phyloP scores from a whole-genome alignment of 441 rosid genomes.

The Mallotus repandus region DNA sequence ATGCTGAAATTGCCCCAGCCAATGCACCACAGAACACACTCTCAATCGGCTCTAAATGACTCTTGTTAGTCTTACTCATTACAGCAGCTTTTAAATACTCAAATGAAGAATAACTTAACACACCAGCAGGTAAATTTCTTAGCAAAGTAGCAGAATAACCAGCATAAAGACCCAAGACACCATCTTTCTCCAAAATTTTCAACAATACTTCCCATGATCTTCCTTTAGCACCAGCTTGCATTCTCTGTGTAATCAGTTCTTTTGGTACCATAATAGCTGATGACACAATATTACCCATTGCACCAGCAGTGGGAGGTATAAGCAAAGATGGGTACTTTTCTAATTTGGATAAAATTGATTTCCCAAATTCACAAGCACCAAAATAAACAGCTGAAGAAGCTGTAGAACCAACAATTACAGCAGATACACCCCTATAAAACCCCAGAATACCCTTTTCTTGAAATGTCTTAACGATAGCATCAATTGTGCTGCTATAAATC shows the following conservation, averaged over 20 bases:
- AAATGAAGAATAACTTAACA: constrained; percentile 83
- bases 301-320: constrained; percentile 93
- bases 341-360: constrained; percentile 66
- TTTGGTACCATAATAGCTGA: constrained; percentile 96
- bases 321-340: constrained; percentile 64
- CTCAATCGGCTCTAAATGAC: constrained; percentile 73
- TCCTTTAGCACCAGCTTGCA: constrained; percentile 91
- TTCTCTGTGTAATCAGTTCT: constrained; percentile 83
- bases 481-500: constrained; percentile 62
- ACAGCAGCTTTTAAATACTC: constrained; percentile 90
- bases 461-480: constrained; percentile 73
- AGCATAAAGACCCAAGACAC: constrained; percentile 78
- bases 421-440: constrained; percentile 86
- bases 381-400: constrained; percentile 91
- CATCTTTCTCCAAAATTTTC: constrained; percentile 77
- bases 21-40: constrained; percentile 85
- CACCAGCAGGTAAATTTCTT: constrained; percentile 92
- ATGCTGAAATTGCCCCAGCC: constrained; percentile 91
- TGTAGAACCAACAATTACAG: constrained; percentile 93
- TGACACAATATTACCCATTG: constrained; percentile 90
- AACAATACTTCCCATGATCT: constrained; percentile 76
- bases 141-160: constrained; percentile 88
- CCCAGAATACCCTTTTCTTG: constrained; percentile 74
- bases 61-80: constrained; percentile 55
- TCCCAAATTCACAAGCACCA: constrained; percentile 95